Conservation (phyloP, 2,329 filamentous ascomycete genomes). For the Xenoacremonium recifei region DNA sequence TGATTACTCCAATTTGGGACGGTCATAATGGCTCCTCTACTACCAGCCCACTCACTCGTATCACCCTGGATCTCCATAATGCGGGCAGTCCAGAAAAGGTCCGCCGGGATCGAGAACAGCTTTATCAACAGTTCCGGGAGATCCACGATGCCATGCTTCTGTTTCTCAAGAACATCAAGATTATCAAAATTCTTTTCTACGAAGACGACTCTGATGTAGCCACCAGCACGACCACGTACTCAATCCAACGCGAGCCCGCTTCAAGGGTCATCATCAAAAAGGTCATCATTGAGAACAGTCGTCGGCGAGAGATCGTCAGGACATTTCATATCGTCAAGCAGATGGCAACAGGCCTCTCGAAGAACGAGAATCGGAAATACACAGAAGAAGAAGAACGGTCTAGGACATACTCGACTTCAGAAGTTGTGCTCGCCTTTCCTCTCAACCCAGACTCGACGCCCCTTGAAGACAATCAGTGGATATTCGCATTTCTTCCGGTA, state of each 20-base stretch:
- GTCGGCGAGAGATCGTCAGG: conserved; percentile 6
- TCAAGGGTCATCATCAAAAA: conserved; percentile 6
- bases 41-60: conserved; percentile 33
- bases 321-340: conserved; percentile 29
- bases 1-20: conserved; percentile 46
- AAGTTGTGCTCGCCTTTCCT: conserved; percentile 47
- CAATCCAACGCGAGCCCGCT: conserved; percentile 9
- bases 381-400: conserved; percentile 21
- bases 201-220: conserved; percentile 11
- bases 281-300: neutral
- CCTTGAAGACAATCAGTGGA: conserved; percentile 36
- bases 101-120: conserved; percentile 18
- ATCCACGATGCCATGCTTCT: conserved; percentile 39
- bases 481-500: conserved; percentile 49
- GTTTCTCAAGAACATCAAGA: conserved; percentile 40
- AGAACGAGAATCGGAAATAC: conserved; percentile 34
- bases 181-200: conserved; percentile 31
- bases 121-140: conserved; percentile 34
- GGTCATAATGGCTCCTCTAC: too few species aligned
- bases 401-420: conserved; percentile 23
- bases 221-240: conserved; percentile 8
- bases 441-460: conserved; percentile 31
- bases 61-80: conserved; percentile 37
- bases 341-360: conserved; percentile 25
- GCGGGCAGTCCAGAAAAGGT: conserved; percentile 16